Conservation (phyloP, 2,329 filamentous ascomycete genomes). For the Fusarium siculi region DNA sequence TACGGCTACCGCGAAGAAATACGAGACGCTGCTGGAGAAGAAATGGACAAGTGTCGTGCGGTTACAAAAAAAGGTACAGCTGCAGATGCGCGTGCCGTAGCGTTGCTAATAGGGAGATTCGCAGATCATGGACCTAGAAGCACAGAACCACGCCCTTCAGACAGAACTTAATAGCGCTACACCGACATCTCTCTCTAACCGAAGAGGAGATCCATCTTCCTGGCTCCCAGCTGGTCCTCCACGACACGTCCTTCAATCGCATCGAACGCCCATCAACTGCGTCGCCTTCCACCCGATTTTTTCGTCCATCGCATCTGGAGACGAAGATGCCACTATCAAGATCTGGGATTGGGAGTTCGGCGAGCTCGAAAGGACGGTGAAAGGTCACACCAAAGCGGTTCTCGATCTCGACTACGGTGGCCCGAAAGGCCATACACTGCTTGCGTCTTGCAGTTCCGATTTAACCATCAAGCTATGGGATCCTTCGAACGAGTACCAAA, state of each 20-base stretch:
- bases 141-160: constrained; percentile 77
- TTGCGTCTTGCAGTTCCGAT: constrained; percentile 82
- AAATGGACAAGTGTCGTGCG: constrained; percentile 98
- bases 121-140: constrained; percentile 93
- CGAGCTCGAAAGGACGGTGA: constrained; percentile 88
- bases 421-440: constrained; percentile 66
- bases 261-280: constrained; percentile 78
- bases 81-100: not conserved
- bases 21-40: constrained; percentile 93
- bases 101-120: constrained; percentile 11
- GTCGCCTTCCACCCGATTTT: constrained; percentile 94
- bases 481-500: constrained; percentile 91
- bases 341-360: constrained; percentile 98
- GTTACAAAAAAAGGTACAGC: constrained; percentile 89
- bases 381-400: constrained; percentile 90
- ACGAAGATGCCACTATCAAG: constrained; percentile 93
- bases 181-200: constrained; percentile 76
- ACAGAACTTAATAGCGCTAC: constrained; percentile 86
- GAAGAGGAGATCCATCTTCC: constrained; percentile 73
- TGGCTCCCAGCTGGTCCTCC: constrained; percentile 90
- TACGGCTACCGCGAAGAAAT: constrained; percentile 87
- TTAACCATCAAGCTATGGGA: constrained; percentile 97
- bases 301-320: constrained; percentile 88
- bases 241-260: constrained; percentile 81
- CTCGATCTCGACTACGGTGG: constrained; percentile 92